Base-by-base conservation (phyloP, 805 yeast genomes). In the Teunomyces gatunensis region DNA sequence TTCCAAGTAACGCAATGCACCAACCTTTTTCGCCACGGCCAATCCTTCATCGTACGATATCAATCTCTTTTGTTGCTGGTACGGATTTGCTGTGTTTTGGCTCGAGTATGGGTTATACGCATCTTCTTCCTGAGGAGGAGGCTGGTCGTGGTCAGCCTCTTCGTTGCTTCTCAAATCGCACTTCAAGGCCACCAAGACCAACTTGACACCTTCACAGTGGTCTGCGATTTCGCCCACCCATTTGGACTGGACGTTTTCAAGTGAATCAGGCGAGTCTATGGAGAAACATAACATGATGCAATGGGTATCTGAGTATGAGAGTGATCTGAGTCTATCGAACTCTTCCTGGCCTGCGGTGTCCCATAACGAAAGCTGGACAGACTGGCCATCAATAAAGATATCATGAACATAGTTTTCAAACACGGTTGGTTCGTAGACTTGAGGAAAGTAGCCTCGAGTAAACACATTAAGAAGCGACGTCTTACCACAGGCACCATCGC, bases 261-360 rank as follows among this genome's bases (percentile, higher is more conserved):
- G 74, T 28, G 98, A 92, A 67, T 94, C 99, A 29, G 86, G 82
- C 4, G 96, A 89, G 68, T 92, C 99, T 47, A 92, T 90, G 39
- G 96, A 83, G 64, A 92, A 92, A 72, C 99, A 94, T 49, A 92
- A 79, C 91, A 92, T 94, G 58, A 94, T 91, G 59, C 97, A 89
- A 68, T 92, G 97, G 3, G 99, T 94, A 67, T 94, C 98, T 23
- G 91, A 84, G 67, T 94, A 94, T 43, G 96, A 87, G 51, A 92
- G 75, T 1, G 97, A 89, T 65, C 99, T 81, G 65, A 92, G 77
- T 53, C 97, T 79, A 67, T 92, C 99, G 59, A 92, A 92, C 71
- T 92, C 99, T 70, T 92, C 99, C 74, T 92, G 99, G 6, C 99
- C 99, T 1, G 99, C 99, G 5, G 99, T 92, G 65, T 92, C 99